Base-by-base conservation (phyloP, 331 rosid genomes). In the Acacia pycnantha region DNA sequence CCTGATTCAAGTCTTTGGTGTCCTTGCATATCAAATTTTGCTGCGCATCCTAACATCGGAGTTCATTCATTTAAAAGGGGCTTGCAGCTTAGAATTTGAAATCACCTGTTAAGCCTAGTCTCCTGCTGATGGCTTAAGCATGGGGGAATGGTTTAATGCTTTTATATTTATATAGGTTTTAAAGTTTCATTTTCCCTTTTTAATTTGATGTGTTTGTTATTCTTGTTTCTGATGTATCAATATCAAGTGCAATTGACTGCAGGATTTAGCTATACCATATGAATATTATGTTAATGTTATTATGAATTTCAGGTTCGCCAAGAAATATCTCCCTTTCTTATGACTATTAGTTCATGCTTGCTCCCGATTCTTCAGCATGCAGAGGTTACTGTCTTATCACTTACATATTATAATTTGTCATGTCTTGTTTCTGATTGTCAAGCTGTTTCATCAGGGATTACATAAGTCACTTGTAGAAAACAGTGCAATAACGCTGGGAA, bases 401-500 rank as follows among this genome's bases (percentile, higher is more conserved):
- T 35, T 64, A 18, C 29, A 62, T 47, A 37, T 81, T 46, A 65
- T 71, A 15, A 40, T 65, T 77, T 19, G 44, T 56, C 84, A 77
- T 82, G 69, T 73, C 51, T 81, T 24, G 70, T 85, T 78, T 65
- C 84, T 81, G 67, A 85, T 67, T 72, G 27, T 88, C 58, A 71
- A 84, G 71, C 58, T 84, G 56, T 78, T 68, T 69, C 83, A 72
- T 77, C 88, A 96, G 99, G 99, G 88, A 79, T 92, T 92, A 68
- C 90, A 92, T 81, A 96, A 92, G 82, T 94, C 99, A 53, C 94
- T 96, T 26, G 86, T 92, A 75, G 99, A 96, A 84, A 96, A 96
- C 76, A 90, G 98, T 88, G 98, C 99, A 74, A 96, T 96, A 81
- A 96, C 99, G 71, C 92, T 96, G 85, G 99, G 99, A 85, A 94